Base-by-base conservation (phyloP, 257 asterid species). In the Salvia hispanica region DNA sequence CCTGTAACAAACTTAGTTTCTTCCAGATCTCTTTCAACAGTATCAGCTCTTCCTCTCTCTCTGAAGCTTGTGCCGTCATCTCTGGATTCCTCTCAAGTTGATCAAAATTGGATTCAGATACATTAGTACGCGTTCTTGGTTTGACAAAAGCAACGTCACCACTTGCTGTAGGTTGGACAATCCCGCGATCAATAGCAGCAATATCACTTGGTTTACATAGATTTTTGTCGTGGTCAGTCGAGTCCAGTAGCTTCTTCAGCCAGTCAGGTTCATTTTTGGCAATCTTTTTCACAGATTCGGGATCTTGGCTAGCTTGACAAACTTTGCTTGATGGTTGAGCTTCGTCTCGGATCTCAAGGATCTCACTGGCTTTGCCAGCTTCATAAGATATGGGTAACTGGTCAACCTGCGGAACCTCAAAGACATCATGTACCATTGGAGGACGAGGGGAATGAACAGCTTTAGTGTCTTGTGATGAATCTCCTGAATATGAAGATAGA, bases 351-450 rank as follows among this genome's bases (percentile, higher is more conserved):
- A 65, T 77, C 40, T 80, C 76, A 58, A 69, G 63, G 67, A 59
- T 66, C 70, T 74, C 83, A 11, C 56, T 71, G 39, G 52, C 74
- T 31, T 54, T 56, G 42, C 11, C 56, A 52, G 62, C 57, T 6
- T 78, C 91, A 39, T 66, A 44, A 59, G 69, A 53, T 9, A 48
- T 58, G 9, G 53, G 43, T 53, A 66, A 74, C 67, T 73, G 48
- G 18, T 78, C 91, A 28, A 46, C 79, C 67, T 83, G 91, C 6
- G 99, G 99, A 39, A 93, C 99, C 74, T 93, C 99, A 34, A 90
- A 93, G 46, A 93, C 97, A 83, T 93, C 97, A 72, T 82, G 89
- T 16, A 86, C 81, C 11, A 62, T 83, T 1, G 85, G 81, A 11
- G 83, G 79, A 72, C 80, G 47, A 40, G 82, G 71, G 25, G 63